Conservation (phyloP, 441 rosid species). For the Croton setiger region DNA sequence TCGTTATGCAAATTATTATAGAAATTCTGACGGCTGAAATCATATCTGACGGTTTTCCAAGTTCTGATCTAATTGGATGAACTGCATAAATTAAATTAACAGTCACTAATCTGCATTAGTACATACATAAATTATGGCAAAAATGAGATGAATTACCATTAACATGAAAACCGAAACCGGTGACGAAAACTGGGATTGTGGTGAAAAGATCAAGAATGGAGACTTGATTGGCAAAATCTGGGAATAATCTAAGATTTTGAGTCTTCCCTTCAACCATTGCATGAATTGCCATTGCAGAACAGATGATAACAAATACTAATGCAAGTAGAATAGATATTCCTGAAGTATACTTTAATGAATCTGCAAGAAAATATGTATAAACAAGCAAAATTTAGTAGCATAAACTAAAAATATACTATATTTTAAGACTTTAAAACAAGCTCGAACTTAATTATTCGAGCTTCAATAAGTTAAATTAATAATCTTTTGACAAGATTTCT, state of each 20-base stretch:
- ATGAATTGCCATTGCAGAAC: slow-evolving; percentile 30
- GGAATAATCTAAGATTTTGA: slow-evolving; percentile 30
- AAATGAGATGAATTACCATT: slow-evolving; percentile 29
- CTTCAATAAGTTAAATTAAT: no score
- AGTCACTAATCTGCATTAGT: no score
- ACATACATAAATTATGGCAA: no score
- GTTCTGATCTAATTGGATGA: slow-evolving; percentile 20
- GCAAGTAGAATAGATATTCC: slow-evolving; percentile 41
- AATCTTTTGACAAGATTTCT: no score
- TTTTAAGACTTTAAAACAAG: no score
- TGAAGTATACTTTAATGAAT: slow-evolving; percentile 42
- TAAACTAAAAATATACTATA: no score
- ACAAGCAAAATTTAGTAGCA: no score
- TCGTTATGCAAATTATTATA: neutral
- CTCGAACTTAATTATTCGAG: no score
- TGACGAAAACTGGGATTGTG: slow-evolving; percentile 44
- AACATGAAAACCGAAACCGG: slow-evolving; percentile 40
- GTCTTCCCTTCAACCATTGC: slow-evolving; percentile 23
- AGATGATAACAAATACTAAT: slow-evolving; percentile 33
- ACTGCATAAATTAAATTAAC: slow-evolving; percentile 8
- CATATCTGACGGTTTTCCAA: slow-evolving; percentile 14
- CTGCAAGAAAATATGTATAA: slow-evolving; percentile 26
- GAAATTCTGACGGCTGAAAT: slow-evolving; percentile 18
- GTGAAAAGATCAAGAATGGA: slow-evolving; percentile 42
- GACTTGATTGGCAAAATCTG: slow-evolving; percentile 27